These are phyloP conservation scores for Selaginella tamariscina DNA, from an alignment of 75 land plant genomes.

Conservation along the genomic window DNA sequence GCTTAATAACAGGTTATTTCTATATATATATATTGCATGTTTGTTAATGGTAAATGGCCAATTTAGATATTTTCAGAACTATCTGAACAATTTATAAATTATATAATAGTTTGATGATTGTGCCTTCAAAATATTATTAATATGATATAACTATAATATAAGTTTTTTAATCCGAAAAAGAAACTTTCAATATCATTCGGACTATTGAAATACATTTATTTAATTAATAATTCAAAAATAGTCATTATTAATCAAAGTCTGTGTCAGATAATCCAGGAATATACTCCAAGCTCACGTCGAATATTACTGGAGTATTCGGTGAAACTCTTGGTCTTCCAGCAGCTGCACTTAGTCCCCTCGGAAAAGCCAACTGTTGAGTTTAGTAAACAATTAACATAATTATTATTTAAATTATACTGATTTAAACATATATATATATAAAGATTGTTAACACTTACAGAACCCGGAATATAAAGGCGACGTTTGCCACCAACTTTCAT, in stretches of 20 bases:
- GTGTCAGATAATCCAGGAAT: slow-evolving; percentile 46
- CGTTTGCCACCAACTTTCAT: slow-evolving; percentile 97
- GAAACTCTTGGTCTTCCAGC: slow-evolving; percentile 93
- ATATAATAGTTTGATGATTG: too few relatives aligned
- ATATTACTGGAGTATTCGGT: slow-evolving; percentile 83
- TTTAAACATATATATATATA: neutral
- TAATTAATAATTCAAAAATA: neutral
- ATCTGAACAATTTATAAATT: too few relatives aligned
- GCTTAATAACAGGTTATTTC: too few relatives aligned
- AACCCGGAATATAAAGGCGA: slow-evolving; percentile 80
- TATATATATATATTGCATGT: too few relatives aligned
- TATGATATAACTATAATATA: too few relatives aligned
- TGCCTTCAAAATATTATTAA: too few relatives aligned
- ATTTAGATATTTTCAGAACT: too few relatives aligned
- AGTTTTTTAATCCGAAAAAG: too few relatives aligned
- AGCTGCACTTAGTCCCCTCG: slow-evolving; percentile 81
- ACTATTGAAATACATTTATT: too few relatives aligned
- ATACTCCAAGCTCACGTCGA: slow-evolving; percentile 83
- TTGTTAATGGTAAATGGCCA: too few relatives aligned
- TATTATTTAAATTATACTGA: neutral
- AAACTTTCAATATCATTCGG: too few relatives aligned
- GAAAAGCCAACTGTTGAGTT: slow-evolving; percentile 67
- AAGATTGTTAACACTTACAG: slow-evolving; percentile 33
- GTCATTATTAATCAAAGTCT: neutral
- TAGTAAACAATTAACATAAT: neutral